Conservation (phyloP, 2,329 filamentous ascomycete genomes). For the Bipolaris bicolor region DNA sequence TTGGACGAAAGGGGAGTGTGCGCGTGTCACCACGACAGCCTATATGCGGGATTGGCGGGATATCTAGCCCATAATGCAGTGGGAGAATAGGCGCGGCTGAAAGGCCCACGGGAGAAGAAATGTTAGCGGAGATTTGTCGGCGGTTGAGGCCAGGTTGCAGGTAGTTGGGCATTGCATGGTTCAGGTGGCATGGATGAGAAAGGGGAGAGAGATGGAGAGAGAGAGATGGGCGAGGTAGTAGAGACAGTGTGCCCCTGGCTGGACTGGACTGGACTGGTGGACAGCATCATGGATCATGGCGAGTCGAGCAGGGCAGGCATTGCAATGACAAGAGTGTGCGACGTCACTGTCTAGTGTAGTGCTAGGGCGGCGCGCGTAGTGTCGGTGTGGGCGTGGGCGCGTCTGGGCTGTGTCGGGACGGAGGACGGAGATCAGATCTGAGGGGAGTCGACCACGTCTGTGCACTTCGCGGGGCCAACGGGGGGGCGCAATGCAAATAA, state of each 20-base stretch:
- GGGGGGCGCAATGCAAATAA: constrained; percentile 26
- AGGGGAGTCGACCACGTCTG: constrained; percentile 23
- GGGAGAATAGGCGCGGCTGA: constrained; percentile 2
- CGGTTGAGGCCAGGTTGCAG: constrained; percentile 5
- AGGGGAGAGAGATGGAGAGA: no score
- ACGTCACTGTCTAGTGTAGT: constrained; percentile 3
- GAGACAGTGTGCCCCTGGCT: not conserved
- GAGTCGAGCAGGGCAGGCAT: constrained; percentile 2
- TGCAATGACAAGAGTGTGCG: constrained; percentile 1
- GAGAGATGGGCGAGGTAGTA: no score
- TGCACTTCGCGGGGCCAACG: constrained; percentile 27
- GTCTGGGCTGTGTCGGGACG: constrained; percentile 9
- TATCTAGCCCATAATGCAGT: not conserved
- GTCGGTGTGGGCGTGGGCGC: constrained; percentile 1
- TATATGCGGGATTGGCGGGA: constrained; percentile 16
- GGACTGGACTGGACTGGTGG: not conserved
- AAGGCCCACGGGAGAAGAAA: constrained; percentile 11
- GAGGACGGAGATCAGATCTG: constrained; percentile 15
- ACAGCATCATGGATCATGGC: not conserved
- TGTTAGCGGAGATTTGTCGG: constrained; percentile 18
- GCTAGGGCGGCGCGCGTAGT: not conserved
- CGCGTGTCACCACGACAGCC: not conserved
- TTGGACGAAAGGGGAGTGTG: not conserved
- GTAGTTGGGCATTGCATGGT: constrained; percentile 1
- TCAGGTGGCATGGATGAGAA: not conserved